These are phyloP conservation scores for Cicer arietinum DNA, from an alignment of 306 rosid genomes.

Conservation along the genomic window DNA sequence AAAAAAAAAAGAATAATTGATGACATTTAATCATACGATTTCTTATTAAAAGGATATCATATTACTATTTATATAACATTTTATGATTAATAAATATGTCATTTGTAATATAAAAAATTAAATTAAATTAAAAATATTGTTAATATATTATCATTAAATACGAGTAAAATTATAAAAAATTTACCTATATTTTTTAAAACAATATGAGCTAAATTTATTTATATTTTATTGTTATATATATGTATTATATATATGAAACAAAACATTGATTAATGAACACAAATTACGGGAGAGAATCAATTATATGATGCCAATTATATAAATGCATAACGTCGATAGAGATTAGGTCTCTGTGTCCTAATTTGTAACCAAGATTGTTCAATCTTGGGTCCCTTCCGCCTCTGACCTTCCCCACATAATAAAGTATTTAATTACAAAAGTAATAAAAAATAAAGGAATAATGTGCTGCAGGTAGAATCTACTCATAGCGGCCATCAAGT, in stretches of 20 bases:
- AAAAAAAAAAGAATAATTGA: too few species aligned
- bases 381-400: constrained; percentile 31
- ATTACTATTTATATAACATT: too few species aligned
- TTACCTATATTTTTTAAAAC: too few species aligned
- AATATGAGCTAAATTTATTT: too few species aligned
- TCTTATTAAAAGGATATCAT: too few species aligned
- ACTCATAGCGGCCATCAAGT: constrained; percentile 41
- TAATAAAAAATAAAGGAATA: constrained; percentile 34
- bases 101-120: too few species aligned
- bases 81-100: too few species aligned
- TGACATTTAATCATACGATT: too few species aligned
- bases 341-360: constrained; percentile 14
- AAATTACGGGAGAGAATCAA: constrained; percentile 41
- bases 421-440: constrained; percentile 4
- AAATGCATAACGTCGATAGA: constrained; percentile 23
- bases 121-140: too few species aligned
- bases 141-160: too few species aligned
- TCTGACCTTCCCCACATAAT: constrained; percentile 17
- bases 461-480: constrained; percentile 49
- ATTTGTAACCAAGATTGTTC: constrained; percentile 20
- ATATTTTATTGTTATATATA: too few species aligned
- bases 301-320: constrained; percentile 1
- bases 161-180: too few species aligned
- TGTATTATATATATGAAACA: background rate
- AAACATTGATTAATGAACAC: constrained; percentile 42